These are phyloP conservation scores for Hamigera avellanea DNA, from an alignment of 495 filamentous ascomycete species.

Conservation along the genomic window DNA sequence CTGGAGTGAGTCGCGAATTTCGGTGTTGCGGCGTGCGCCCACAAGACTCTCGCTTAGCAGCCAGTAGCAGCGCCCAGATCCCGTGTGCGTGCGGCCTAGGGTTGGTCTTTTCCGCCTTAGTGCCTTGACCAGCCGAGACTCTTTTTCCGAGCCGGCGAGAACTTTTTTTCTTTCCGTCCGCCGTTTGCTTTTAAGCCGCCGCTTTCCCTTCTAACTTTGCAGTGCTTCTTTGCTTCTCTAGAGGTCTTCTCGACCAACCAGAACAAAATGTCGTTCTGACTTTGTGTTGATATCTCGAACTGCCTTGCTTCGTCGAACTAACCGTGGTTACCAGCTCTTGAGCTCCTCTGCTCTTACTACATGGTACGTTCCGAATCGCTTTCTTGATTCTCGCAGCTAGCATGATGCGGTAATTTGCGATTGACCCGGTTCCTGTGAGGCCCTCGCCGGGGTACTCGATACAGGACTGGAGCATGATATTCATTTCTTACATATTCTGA, in stretches of 20 bases:
- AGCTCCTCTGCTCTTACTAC: too few relatives aligned
- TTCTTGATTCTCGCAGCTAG: slow-evolving; percentile 9
- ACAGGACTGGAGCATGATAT: slow-evolving; percentile 68
- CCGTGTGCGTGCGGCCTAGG: slow-evolving; percentile 25
- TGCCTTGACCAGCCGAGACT: neutral
- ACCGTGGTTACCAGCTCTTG: too few relatives aligned
- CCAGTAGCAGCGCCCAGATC: slow-evolving; percentile 11
- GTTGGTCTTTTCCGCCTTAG: slow-evolving; percentile 15
- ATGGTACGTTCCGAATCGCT: neutral
- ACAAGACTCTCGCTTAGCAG: slow-evolving; percentile 27
- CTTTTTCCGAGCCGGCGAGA: slow-evolving; percentile 14
- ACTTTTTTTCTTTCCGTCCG: slow-evolving; percentile 6
- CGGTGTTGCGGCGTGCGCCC: slow-evolving; percentile 10
- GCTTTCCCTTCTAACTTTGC: slow-evolving; percentile 10
- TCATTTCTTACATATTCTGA: slow-evolving; percentile 99
- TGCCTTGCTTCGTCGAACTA: neutral
- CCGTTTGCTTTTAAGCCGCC: slow-evolving; percentile 3
- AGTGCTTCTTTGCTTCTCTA: slow-evolving; percentile 2
- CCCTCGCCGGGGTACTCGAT: slow-evolving; percentile 75
- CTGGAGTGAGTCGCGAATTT: slow-evolving; percentile 5
- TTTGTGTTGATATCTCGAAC: slow-evolving; percentile 3
- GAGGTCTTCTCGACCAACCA: too few relatives aligned
- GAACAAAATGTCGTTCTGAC: slow-evolving; percentile 1
- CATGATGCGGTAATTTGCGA: slow-evolving; percentile 99
- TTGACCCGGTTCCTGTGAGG: slow-evolving; percentile 71